Conservation (phyloP, 202 grass and related monocot species). For the Cymbopogon flexuosus region DNA sequence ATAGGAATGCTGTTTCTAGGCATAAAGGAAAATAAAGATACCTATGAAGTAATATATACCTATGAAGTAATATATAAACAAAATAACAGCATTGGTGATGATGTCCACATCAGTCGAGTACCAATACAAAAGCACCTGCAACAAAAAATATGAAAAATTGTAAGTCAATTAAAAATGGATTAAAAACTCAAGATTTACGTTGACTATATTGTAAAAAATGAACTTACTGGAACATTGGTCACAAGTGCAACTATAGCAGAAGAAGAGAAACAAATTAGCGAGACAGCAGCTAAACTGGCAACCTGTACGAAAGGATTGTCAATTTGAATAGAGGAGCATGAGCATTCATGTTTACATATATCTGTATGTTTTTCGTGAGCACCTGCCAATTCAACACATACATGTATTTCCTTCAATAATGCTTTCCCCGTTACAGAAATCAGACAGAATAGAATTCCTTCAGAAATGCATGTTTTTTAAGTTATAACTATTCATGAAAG, state of each 20-base stretch:
- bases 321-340: conserved; percentile 24
- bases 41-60: conserved; percentile 95
- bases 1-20: background rate
- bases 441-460: background rate
- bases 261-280: conserved; percentile 78
- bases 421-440: background rate
- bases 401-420: background rate
- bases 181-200: background rate
- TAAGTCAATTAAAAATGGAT: conserved; percentile 9
- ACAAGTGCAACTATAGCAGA: conserved; percentile 76
- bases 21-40: conserved; percentile 25
- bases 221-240: conserved; percentile 89
- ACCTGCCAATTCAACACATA: background rate
- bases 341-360: background rate
- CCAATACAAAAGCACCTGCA: conserved; percentile 80
- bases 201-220: conserved; percentile 16
- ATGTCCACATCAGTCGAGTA: conserved; percentile 45
- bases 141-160: conserved; percentile 25
- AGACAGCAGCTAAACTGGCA: conserved; percentile 81
- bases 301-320: conserved; percentile 56
- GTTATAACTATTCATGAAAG: background rate
- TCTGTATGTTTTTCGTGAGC: background rate
- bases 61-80: conserved; percentile 93
- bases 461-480: background rate
- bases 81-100: conserved; percentile 56